Evolutionary conservation across 805 yeast species (phyloP).

Genomic region (Cyberlindnera maclurae): DNA sequence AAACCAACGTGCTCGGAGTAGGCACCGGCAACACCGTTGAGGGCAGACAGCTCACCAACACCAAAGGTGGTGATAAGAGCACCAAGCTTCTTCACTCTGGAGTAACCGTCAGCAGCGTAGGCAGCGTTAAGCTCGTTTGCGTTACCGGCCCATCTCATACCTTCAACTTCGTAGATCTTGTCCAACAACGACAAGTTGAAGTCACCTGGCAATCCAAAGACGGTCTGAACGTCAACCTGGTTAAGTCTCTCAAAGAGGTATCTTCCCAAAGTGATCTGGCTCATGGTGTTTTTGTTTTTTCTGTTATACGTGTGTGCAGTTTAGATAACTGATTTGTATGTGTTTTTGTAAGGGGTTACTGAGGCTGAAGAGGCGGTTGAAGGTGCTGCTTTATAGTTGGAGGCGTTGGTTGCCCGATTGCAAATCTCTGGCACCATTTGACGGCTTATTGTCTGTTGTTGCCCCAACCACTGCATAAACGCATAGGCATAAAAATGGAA

Average conservation of each 20-base stretch:
- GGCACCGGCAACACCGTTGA: conserved; percentile 83
- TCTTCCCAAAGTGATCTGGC: conserved; percentile 59
- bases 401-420: neutral
- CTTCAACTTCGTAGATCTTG: conserved; percentile 66
- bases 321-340: neutral
- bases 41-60: conserved; percentile 81
- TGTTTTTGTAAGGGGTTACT: neutral
- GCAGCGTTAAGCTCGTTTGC: conserved; percentile 88
- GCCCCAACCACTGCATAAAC: conserved; percentile 11
- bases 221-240: conserved; percentile 63
- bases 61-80: conserved; percentile 82
- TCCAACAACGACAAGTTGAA: conserved; percentile 68
- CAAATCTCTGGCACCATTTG: no score
- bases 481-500: conserved; percentile 3
- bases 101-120: conserved; percentile 84
- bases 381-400: neutral
- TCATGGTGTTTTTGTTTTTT: conserved; percentile 9
- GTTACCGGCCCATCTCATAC: conserved; percentile 84
- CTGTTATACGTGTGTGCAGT: conserved; percentile 3
- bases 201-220: conserved; percentile 80
- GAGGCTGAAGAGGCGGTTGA: neutral
- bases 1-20: conserved; percentile 87
- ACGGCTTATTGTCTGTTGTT: neutral
- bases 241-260: conserved; percentile 72
- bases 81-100: conserved; percentile 70